Percentiles rank a stretch among this genome's conserved stretches.
These are phyloP conservation scores for Paramecium biaurelia DNA, from an alignment of 73 alveolate species.

Conservation along the genomic window DNA sequence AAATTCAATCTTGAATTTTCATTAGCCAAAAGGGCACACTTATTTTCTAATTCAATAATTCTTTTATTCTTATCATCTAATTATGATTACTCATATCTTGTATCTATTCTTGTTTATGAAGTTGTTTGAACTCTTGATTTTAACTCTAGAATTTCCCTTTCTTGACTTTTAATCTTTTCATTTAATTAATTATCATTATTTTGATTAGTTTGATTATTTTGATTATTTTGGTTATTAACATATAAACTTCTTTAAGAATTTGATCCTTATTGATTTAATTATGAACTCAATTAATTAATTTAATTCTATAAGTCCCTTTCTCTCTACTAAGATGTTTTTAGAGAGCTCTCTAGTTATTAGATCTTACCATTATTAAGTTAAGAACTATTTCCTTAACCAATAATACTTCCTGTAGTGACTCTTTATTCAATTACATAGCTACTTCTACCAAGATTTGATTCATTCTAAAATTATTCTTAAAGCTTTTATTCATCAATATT, in stretches of 20 bases:
- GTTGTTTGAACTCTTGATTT: not conserved
- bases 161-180: not conserved
- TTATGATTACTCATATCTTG: not conserved
- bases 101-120: not conserved
- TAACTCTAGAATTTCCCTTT: not conserved
- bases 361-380: not conserved
- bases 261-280: not conserved
- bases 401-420: not conserved
- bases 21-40: constrained; percentile 25
- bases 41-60: constrained; percentile 25
- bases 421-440: not conserved
- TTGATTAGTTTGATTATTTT: no score
- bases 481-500: not conserved
- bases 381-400: not conserved
- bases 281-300: not conserved
- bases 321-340: not conserved
- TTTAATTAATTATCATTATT: not conserved
- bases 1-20: constrained; percentile 21
- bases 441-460: not conserved
- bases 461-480: not conserved
- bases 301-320: not conserved
- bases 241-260: not conserved
- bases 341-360: not conserved
- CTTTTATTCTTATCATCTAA: not conserved
- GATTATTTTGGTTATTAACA: not conserved